Conservation (phyloP, 1,139 yeast species). For the Nakaseomyces glabratus region DNA sequence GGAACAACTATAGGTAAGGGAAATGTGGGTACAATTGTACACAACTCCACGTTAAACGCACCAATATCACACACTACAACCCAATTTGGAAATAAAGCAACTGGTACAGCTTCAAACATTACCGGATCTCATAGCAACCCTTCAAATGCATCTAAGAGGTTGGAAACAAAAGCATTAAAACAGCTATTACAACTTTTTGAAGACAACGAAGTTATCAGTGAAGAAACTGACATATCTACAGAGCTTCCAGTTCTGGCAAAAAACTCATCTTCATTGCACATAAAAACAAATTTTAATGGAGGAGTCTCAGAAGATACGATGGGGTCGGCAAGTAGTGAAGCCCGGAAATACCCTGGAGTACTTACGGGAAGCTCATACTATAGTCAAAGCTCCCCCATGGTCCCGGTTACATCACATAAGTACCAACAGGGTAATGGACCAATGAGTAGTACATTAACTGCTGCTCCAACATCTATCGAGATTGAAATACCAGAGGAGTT, state of each 20-base stretch:
- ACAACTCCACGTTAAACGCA: constrained; percentile 25
- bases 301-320: constrained; percentile 2
- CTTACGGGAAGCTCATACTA: constrained; percentile 15
- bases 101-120: constrained; percentile 21
- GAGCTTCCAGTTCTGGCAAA: constrained; percentile 19
- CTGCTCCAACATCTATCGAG: constrained; percentile 40
- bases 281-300: constrained; percentile 6
- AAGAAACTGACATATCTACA: constrained; percentile 15
- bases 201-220: constrained; percentile 29
- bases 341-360: constrained; percentile 15
- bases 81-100: constrained; percentile 8
- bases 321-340: constrained; percentile 3
- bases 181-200: constrained; percentile 68
- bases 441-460: constrained; percentile 21
- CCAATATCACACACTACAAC: constrained; percentile 23
- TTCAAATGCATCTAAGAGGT: constrained; percentile 10
- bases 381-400: constrained; percentile 26
- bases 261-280: constrained; percentile 14
- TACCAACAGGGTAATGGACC: constrained; percentile 19
- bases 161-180: constrained; percentile 53
- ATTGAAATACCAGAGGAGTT: constrained; percentile 50
- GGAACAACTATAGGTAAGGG: constrained; percentile 31
- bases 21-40: constrained; percentile 19
- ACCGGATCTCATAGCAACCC: constrained; percentile 9
- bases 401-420: constrained; percentile 27